Percentiles rank a stretch among this genome's conserved stretches.
Conservation (phyloP, 1,139 yeast species). For the Suhomyces anneliseae region DNA sequence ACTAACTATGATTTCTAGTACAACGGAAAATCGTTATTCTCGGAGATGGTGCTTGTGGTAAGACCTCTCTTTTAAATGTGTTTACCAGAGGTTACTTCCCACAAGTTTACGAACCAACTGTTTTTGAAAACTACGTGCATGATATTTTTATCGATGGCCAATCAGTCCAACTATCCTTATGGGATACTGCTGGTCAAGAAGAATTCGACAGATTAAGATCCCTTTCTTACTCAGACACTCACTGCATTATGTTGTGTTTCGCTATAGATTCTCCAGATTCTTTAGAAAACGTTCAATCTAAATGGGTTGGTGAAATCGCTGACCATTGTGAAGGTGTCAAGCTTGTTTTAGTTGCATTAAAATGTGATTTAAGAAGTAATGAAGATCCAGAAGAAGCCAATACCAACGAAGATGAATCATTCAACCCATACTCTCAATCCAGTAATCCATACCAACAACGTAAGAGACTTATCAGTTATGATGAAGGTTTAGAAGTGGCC, state of each 20-base stretch:
- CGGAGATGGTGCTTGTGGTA: slow-evolving; percentile 90
- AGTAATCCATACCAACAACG: slow-evolving; percentile 41
- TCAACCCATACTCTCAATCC: slow-evolving; percentile 32
- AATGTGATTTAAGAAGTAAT: slow-evolving; percentile 80
- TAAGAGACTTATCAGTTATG: slow-evolving; percentile 66
- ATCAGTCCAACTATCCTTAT: slow-evolving; percentile 85
- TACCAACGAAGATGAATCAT: slow-evolving; percentile 34
- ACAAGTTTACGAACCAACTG: slow-evolving; percentile 97
- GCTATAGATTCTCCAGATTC: slow-evolving; percentile 94
- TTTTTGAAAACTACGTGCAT: slow-evolving; percentile 95
- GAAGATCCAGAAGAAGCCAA: slow-evolving; percentile 31
- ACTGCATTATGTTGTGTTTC: slow-evolving; percentile 94
- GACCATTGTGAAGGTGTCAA: slow-evolving; percentile 98
- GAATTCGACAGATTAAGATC: slow-evolving; percentile 93
- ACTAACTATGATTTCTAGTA: slow-evolving; percentile 30
- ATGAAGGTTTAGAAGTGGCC: slow-evolving; percentile 85
- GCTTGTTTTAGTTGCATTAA: slow-evolving; percentile 87
- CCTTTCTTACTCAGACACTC: slow-evolving; percentile 89
- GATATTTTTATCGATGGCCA: slow-evolving; percentile 95
- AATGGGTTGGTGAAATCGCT: slow-evolving; percentile 96
- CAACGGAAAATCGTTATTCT: slow-evolving; percentile 92
- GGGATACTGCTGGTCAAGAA: slow-evolving; percentile 99
- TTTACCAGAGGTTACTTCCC: slow-evolving; percentile 98
- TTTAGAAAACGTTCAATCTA: slow-evolving; percentile 82
- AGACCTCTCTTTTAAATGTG: slow-evolving; percentile 85